Conservation (phyloP, 352 stramenopile genomes). For the Pythium aquatile region DNA sequence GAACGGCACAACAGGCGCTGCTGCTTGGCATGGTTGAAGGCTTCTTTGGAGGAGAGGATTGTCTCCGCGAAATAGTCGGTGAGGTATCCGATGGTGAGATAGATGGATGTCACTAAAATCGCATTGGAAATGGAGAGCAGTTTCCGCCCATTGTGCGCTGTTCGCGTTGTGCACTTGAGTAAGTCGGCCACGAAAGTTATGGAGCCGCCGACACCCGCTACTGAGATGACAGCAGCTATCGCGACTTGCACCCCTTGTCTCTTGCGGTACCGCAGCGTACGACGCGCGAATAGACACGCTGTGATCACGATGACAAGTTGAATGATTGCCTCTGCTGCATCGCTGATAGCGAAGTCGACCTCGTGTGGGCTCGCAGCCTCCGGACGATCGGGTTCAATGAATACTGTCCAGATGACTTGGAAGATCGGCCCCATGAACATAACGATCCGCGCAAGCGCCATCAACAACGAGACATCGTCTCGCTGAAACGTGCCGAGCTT, state of each 20-base stretch:
- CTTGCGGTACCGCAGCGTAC: slow-evolving; percentile 12
- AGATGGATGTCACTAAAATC: slow-evolving; percentile 30
- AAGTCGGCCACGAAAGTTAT: slow-evolving; percentile 28
- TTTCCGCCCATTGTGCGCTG: slow-evolving; percentile 8
- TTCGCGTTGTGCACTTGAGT: slow-evolving; percentile 17
- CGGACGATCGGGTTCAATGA: slow-evolving; percentile 13
- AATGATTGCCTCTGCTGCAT: slow-evolving; percentile 14
- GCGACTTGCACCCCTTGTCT: slow-evolving; percentile 29
- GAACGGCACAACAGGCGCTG: slow-evolving; percentile 5
- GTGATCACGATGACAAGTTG: slow-evolving; percentile 21
- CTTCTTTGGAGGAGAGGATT: slow-evolving; percentile 17
- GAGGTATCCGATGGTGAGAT: slow-evolving; percentile 30
- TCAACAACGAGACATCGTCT: slow-evolving; percentile 27
- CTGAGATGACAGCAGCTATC: slow-evolving; percentile 20
- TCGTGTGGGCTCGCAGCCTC: neutral
- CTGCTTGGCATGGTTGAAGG: slow-evolving; percentile 7
- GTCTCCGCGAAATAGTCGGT: slow-evolving; percentile 35
- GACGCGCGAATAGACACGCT: slow-evolving; percentile 24
- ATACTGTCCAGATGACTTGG: slow-evolving; percentile 20
- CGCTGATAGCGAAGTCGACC: slow-evolving; percentile 7
- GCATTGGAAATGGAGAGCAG: slow-evolving; percentile 34
- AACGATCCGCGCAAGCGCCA: slow-evolving; percentile 14
- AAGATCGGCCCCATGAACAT: slow-evolving; percentile 17
- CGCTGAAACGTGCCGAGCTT: slow-evolving; percentile 29
- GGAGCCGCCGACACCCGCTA: slow-evolving; percentile 14